phyloP scores from a whole-genome alignment of 176 grass and related monocot genomes.

The bread wheat (Triticum aestivum) region IWGSC_CS_RefSeq_v2.1 NC_057812.1:478217414-478217913 shows the following conservation, averaged over 20 bases:
- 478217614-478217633: background rate
- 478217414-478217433: conserved; percentile 9
- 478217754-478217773: background rate
- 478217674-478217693: conserved; percentile 10
- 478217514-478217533: background rate
- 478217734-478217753: background rate
- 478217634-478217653: conserved; percentile 23
- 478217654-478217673: conserved; percentile 14
- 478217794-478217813: conserved; percentile 53
- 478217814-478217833: conserved; percentile 80
- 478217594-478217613: background rate
- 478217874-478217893: conserved; percentile 80
- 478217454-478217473: conserved; percentile 2
- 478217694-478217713: background rate
- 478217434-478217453: background rate
- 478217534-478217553: background rate
- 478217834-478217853: conserved; percentile 97
- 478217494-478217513: background rate
- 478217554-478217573: conserved; percentile 31
- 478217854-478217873: conserved; percentile 95
- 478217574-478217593: conserved; percentile 48
- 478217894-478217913: conserved; percentile 88
- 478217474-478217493: background rate
- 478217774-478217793: background rate
- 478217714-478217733: conserved; percentile 6